phyloP scores from a whole-genome alignment of 768 basidiomycete genomes.

The Cystobasidiopsis lactophilus region DNA sequence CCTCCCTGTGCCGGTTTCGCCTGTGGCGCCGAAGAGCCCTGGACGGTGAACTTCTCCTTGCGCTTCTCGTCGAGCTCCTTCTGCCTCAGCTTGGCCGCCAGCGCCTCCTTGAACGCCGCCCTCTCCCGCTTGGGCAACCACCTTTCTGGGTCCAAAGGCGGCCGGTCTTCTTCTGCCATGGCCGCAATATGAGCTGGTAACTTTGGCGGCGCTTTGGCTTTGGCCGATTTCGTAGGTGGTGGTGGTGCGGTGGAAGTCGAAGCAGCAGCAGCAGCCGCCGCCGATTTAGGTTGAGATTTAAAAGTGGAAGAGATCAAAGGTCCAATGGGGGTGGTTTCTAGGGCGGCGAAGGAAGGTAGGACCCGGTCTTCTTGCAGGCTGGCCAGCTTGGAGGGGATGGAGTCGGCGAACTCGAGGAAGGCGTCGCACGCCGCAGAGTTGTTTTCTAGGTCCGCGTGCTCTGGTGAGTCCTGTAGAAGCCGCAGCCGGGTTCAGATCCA shows the following conservation, averaged over 20 bases:
- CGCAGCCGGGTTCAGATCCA: too few species aligned
- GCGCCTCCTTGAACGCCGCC: conserved; percentile 11
- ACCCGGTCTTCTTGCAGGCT: not conserved
- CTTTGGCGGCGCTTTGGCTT: not conserved
- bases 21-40: conserved; percentile 20
- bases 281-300: conserved; percentile 4
- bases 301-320: conserved; percentile 9
- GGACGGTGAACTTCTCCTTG: conserved; percentile 20
- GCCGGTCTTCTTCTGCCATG: conserved; percentile 5
- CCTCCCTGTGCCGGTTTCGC: conserved; percentile 11
- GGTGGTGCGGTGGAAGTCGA: too few species aligned
- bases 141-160: conserved; percentile 7
- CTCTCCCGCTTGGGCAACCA: conserved; percentile 19
- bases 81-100: conserved; percentile 15
- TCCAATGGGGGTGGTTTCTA: conserved; percentile 19
- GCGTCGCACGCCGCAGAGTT: conserved; percentile 23
- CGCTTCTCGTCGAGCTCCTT: conserved; percentile 24
- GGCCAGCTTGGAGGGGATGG: conserved; percentile 13
- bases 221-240: not conserved
- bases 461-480: conserved; percentile 24
- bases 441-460: conserved; percentile 24
- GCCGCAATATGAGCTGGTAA: conserved; percentile 6
- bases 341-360: conserved; percentile 11
- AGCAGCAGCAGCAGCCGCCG: too few species aligned
- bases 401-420: conserved; percentile 23